Evolutionary conservation across 345 rosid species (phyloP), one percentile per base, ranked within the genome.

Genomic region (Dipteronia dyeriana): DNA sequence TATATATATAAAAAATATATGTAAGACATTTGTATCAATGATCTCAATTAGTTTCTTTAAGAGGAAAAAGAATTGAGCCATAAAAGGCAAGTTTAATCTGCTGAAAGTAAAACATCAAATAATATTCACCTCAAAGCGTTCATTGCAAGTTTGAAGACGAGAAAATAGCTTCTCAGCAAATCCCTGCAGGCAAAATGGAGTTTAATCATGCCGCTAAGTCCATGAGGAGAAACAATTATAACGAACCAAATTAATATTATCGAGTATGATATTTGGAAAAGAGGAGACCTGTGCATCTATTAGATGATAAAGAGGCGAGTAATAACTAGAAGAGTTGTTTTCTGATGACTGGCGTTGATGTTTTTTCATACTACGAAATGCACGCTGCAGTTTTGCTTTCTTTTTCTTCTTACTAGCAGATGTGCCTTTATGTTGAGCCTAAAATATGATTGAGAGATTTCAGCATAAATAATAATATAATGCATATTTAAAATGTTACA

Each of bases 301-400:
- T 38, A 96, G 88, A 89, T 94, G 90, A 79, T 87, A 86, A 74
- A 92, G 93, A 71, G 97, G 99, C 34, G 97, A 96, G 84, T 90
- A 90, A 87, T 79, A 87, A 79, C 78, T 85, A 47, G 85, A 77
- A 83, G 70, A 68, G 69, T 70, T 82, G 22, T 76, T 89, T 79
- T 86, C 89, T 29, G 89, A 75, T 51, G 98, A 87, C 45, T 88
- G 19, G 45, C 97, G 93, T 74, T 96, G 97, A 80, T 88, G 85
- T 76, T 77, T 92, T 79, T 96, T 94, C 87, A 96, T 89, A 90
- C 88, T 92, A 59, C 90, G 86, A 67, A 89, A 71, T 29, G 89
- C 95, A 72, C 97, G 94, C 82, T 89, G 90, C 85, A 96, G 82
- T 82, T 94, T 96, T 69, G 99, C 99, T 85, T 94, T 86, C 93